These are phyloP conservation scores for Byssoonygena ceratinophila DNA, from an alignment of 2,329 filamentous ascomycete genomes.

Conservation along the genomic window DNA sequence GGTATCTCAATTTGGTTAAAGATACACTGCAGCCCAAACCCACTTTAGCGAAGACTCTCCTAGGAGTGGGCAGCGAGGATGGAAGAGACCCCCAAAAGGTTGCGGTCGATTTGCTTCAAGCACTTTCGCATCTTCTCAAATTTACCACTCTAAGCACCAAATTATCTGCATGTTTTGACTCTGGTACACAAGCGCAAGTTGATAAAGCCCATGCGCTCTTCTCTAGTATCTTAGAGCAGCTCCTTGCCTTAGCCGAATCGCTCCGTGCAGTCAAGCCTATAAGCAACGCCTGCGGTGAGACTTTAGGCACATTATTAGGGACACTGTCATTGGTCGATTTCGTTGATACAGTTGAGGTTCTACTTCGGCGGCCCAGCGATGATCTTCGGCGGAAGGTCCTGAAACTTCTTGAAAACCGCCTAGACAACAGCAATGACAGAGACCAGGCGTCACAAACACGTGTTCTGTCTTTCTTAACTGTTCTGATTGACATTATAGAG, in stretches of 20 bases:
- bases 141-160: conserved; percentile 34
- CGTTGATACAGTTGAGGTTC: conserved; percentile 71
- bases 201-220: conserved; percentile 60
- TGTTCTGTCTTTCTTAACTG: conserved; percentile 67
- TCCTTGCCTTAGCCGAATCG: conserved; percentile 53
- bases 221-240: conserved; percentile 55
- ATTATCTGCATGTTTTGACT: conserved; percentile 30
- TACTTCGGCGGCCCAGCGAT: conserved; percentile 66
- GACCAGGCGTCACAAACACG: conserved; percentile 58
- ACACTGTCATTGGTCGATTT: conserved; percentile 80
- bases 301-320: conserved; percentile 69
- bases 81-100: conserved; percentile 40
- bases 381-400: conserved; percentile 70
- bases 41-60: conserved; percentile 58
- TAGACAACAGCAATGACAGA: conserved; percentile 60
- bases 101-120: conserved; percentile 34
- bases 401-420: conserved; percentile 66
- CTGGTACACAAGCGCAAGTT: conserved; percentile 44
- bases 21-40: conserved; percentile 70
- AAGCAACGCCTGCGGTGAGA: conserved; percentile 47
- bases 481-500: conserved; percentile 64
- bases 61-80: conserved; percentile 47
- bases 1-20: conserved; percentile 61
- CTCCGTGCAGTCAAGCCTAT: conserved; percentile 29
- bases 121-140: conserved; percentile 32